A percentile compares a stretch with the other conserved stretches of the same genome.
These are phyloP conservation scores for Pyrenochaeta sp. DNA, from an alignment of 2,329 filamentous ascomycete species.

Conservation along the genomic window DNA sequence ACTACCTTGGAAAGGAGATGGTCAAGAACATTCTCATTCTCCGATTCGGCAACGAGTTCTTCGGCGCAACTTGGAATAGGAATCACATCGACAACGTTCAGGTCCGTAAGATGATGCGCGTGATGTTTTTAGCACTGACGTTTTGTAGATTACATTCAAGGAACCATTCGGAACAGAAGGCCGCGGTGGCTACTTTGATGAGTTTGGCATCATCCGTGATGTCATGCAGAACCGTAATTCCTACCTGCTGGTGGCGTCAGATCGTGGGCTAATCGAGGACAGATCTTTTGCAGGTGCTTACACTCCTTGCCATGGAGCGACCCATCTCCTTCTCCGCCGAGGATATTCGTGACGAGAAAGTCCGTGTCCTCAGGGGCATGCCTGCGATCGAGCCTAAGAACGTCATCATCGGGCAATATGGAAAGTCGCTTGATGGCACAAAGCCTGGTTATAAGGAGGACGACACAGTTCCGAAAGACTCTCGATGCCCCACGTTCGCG, in stretches of 20 bases:
- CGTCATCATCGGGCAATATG: slow-evolving; percentile 99
- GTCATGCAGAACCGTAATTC: slow-evolving; percentile 94
- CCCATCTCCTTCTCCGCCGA: slow-evolving; percentile 98
- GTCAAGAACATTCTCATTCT: slow-evolving; percentile 99
- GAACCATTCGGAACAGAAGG: slow-evolving; percentile 99
- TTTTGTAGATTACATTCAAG: slow-evolving; percentile 88
- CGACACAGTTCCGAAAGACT: slow-evolving; percentile 96
- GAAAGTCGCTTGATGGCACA: slow-evolving; percentile 91
- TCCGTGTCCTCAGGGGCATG: slow-evolving; percentile 92
- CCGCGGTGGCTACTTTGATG: slow-evolving; percentile 97
- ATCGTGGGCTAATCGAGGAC: slow-evolving; percentile 20
- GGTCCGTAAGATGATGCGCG: slow-evolving; percentile 46
- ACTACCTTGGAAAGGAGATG: slow-evolving; percentile 99
- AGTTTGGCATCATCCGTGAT: slow-evolving; percentile 99
- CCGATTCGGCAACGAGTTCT: slow-evolving; percentile 98
- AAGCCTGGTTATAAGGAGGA: slow-evolving; percentile 99
- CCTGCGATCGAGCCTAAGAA: slow-evolving; percentile 98
- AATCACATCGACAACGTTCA: slow-evolving; percentile 99
- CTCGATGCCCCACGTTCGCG: slow-evolving; percentile 96
- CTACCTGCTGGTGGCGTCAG: neutral
- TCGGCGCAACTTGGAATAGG: slow-evolving; percentile 97
- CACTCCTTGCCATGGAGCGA: slow-evolving; percentile 95
- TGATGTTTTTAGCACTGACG: neutral
- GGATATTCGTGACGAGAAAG: slow-evolving; percentile 98
- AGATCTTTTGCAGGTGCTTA: slow-evolving; percentile 93